Base-by-base conservation (phyloP, 176 grass and related monocot genomes). In the Luzula sylvatica region DNA sequence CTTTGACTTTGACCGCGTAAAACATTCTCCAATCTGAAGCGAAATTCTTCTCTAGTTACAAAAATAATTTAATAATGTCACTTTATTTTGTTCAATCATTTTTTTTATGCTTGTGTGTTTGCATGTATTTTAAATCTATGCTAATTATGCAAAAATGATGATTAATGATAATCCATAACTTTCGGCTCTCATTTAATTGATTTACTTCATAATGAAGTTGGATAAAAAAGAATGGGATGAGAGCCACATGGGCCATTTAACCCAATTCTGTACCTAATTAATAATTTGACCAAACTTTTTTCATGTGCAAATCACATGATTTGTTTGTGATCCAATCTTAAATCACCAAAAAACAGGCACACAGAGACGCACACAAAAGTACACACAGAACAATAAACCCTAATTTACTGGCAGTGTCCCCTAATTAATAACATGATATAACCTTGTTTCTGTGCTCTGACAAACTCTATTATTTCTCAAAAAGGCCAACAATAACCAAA, bases 11-110 rank as follows among this genome's bases (percentile, higher is more conserved):
- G 92, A 59, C 85, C 78, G 24, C 68, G 72, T 26, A 89, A 55
- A 21, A 90, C 69, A 44, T 83, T 89, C 78, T 89, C 85, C 72
- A 87, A 86, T 90, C 85, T 98, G 81, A 82, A 87, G 50, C 41
- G 72, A 65, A 90, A 98, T 53, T 58, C 92, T 72, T 77, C 85
- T 69, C 92, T 82, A 82, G 57, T 86, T 76, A 89, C 64, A 71
- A 66, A 71, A 74, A 60, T 56, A 50, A 51, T 61, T 46, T 27
- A 29, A 64, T 27, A 32, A 27, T 19, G 3, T 64, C 7, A 27
- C 9, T 50, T 35, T 35, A 35, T 35, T 35, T 7, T 35, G 30
- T 35, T 35, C 9, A 0, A 9, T 35, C 30, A 35, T 35, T 35
- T 35, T 4, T 35, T 35, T 35, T 35, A 35, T 35, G 30, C 5